A percentile compares a stretch with the other conserved stretches of the same genome.
These are phyloP conservation scores for Sicyos baderoa DNA, from an alignment of 306 rosid species.

Conservation along the genomic window DNA sequence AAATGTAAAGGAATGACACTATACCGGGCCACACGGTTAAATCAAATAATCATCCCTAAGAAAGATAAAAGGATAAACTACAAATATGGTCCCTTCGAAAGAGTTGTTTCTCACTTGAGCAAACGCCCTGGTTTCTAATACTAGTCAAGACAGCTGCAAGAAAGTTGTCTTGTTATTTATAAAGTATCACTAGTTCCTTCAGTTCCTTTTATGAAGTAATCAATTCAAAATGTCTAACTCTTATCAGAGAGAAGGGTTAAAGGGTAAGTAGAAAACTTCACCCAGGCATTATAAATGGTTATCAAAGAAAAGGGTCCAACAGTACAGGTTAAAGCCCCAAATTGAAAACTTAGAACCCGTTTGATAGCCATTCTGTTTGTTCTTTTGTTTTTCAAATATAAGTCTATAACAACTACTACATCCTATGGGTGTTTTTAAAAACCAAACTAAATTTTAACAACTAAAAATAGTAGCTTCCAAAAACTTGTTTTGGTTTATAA, in stretches of 20 bases:
- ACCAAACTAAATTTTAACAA: too few species aligned
- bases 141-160: not conserved
- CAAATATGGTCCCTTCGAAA: not conserved
- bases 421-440: too few species aligned
- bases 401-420: too few species aligned
- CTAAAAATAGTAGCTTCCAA: too few species aligned
- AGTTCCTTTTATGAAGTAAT: not conserved
- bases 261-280: constrained; percentile 5
- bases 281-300: not conserved
- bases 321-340: not conserved
- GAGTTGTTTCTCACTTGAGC: not conserved
- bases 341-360: not conserved
- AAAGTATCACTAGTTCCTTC: not conserved
- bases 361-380: too few species aligned
- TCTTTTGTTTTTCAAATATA: too few species aligned
- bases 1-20: not conserved
- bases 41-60: not conserved
- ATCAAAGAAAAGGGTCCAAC: constrained; percentile 3
- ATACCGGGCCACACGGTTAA: not conserved
- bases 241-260: not conserved
- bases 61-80: not conserved
- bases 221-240: not conserved
- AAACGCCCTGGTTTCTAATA: not conserved
- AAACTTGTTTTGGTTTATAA: too few species aligned
- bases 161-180: not conserved